Base-by-base conservation (phyloP, 2,329 filamentous ascomycete species). In the Colletotrichum eleusines region DNA sequence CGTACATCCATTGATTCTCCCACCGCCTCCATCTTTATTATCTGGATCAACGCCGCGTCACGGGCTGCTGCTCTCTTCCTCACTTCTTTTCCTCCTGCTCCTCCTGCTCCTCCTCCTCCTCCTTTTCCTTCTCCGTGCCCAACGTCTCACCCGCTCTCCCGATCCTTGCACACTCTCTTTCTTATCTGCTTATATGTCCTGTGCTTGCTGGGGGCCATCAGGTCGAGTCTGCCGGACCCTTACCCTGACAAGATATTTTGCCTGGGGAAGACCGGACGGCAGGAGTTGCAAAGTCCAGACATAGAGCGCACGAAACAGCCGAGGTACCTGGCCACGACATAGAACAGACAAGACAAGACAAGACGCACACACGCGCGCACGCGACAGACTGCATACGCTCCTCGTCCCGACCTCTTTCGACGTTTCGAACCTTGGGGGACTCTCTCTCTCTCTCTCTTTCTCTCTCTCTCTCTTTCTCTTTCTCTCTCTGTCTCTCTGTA, bases 331-430 rank as follows among this genome's bases (percentile, higher is more conserved):
- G 28, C 28, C 26, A 61, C 23, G n/a, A 40, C 42, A 48, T 33
- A 48, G 23, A 46, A 38, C 28, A 54, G 33, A 60, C 54, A 51
- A n/a, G n/a, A n/a, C n/a, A n/a, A n/a, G 33, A 44, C 54, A 51
- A 46, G 44, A 28, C 12, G 48, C 64, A 51, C 50, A 53, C 68
- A 62, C 63, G 58, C 63, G n/a, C n/a, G n/a, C n/a, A 46, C 67
- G 63, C 55, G 67, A 70, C 63, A 62, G 33, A 42, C 57, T 62
- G 44, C 67, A 62, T 62, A 57, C 50, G 57, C 50, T 35, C 51
- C 51, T 71, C 68, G 64, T 71, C 68, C 64, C 68, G 58, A 71
- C 51, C 50, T 62, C 7, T 60, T 26, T 70, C 40, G 64, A 68
- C 63, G 68, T 71, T 71, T 71, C 68, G 68, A 67, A 67, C 58